A percentile compares a stretch with the other conserved stretches of the same genome.
These are phyloP conservation scores for Candida vaughaniae DNA, from an alignment of 805 yeast species.

Conservation along the genomic window DNA sequence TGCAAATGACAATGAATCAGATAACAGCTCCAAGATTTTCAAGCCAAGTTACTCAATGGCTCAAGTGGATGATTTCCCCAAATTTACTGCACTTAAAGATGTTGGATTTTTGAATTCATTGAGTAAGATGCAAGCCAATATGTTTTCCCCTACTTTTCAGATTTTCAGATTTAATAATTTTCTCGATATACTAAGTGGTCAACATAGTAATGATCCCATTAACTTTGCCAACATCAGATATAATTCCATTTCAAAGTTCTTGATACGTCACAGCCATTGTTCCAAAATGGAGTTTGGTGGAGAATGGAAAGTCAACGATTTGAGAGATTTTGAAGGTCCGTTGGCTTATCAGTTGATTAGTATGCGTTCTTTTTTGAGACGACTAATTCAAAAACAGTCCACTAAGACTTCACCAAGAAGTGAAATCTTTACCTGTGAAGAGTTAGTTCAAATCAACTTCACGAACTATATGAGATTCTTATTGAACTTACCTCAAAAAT, in stretches of 20 bases:
- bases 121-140: conserved; percentile 18
- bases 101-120: conserved; percentile 25
- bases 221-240: conserved; percentile 30
- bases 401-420: conserved; percentile 6
- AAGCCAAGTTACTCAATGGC: conserved; percentile 15
- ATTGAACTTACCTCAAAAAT: conserved; percentile 27
- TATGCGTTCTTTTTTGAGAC: conserved; percentile 27
- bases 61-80: conserved; percentile 11
- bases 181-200: conserved; percentile 28
- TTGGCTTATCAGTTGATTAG: conserved; percentile 29
- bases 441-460: conserved; percentile 37
- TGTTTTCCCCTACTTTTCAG: conserved; percentile 30
- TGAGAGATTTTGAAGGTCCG: conserved; percentile 27
- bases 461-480: conserved; percentile 36
- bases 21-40: conserved; percentile 10
- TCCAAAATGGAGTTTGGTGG: conserved; percentile 17
- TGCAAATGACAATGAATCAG: conserved; percentile 2
- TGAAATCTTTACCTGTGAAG: conserved; percentile 25
- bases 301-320: conserved; percentile 18
- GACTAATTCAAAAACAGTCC: conserved; percentile 18
- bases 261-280: conserved; percentile 16
- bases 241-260: conserved; percentile 15
- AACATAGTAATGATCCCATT: conserved; percentile 36
- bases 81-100: conserved; percentile 17
- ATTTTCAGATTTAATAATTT: conserved; percentile 30